Base-by-base conservation (phyloP, 352 stramenopile species). In the Blastocystis sp. region DNA sequence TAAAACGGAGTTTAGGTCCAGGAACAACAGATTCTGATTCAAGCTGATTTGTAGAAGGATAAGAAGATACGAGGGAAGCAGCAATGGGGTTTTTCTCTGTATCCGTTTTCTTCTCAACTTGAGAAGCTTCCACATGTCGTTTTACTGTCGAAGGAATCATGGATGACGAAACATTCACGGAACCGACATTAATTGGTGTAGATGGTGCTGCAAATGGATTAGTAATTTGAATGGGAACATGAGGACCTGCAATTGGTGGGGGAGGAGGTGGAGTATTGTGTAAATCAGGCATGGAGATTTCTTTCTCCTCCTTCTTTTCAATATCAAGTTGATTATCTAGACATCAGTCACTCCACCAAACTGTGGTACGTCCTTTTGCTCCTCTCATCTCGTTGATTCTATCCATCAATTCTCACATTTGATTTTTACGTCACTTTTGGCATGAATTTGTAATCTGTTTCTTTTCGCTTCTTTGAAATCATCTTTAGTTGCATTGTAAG, bases 1-100 rank as follows among this genome's bases (percentile, higher is more conserved):
- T 66, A 57, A 84, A 84, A 33, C 73, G 73, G 35, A 84, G 53
- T 37, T 84, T 17, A 22, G 73, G 73, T 68, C 73, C 73, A n/a
- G 73, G 73, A 35, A 69, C 73, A 15, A 22, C 42, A 0, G 51
- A 13, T 19, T 66, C 24, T 13, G 3, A 6, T 24, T 84, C 53
- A 54, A 66, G 33, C 35, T 84, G 53, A 54, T 54, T 27, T 40
- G 33, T n/a, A 1, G 73, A 24, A 37, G 42, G 35, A 15, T 17
- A 57, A 15, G 42, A 11, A 17, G 30, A 37, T 51, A 15, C n/a
- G 30, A 76, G 33, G 2, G 64, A 69, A 33, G 73, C 33, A 44
- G 53, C 48, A 13, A 84, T 56, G 7, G 73, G 73, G 51, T 84
- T 84, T 11, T 37, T 84, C 35, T 33, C 24, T 66, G 73, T 33